Base-by-base conservation (phyloP, 2,329 filamentous ascomycete genomes). In the Remersonia thermophila region DNA sequence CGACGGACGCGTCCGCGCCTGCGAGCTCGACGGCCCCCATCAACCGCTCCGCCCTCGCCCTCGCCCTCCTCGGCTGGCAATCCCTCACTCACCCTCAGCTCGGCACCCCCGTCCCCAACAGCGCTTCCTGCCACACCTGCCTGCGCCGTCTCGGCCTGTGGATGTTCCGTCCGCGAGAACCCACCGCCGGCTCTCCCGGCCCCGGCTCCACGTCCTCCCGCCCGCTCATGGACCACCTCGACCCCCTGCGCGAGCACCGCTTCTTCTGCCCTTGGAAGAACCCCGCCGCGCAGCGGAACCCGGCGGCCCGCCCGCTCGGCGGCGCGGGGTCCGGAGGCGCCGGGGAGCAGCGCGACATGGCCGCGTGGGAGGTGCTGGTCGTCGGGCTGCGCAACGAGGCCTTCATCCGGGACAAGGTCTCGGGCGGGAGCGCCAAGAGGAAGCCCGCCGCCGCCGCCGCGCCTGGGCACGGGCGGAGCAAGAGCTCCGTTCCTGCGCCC, bases 91-190 rank as follows among this genome's bases (percentile, higher is more conserved):
- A 74, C 46, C 47, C 60, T 9, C 59, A 30, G 7, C 40, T 47
- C 23, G 27, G 60, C 6, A 69, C 73, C 46, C 58, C 74, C 2
- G 73, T 80, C 15, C 75, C 79, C 28, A 81, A 84, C 41, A 73
- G 89, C 12, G 78, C 83, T 5, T 77, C 77, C 4, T 98, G 91
- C 56, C 71, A 80, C 40, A 83, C 84, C 14, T 98, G 91, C 55
- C 82, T 93, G 51, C 77, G 91, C 40, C 77, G 87, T 2, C 66
- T 96, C 0, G 91, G 91, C 0, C 67, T 98, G 2, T 98, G 91
- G 91, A 80, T 98, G 65, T 96, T 93, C 56, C 81, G 77, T 51
- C 79, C 77, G 55, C 86, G 79, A 56, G 72, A 74, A n/a, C n/a
- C n/a, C n/a, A n/a, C n/a, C 49, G 70, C 80, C 20, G 69, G 73